Conservation (phyloP, 805 yeast species). For the Allodekkera sacchari region DNA sequence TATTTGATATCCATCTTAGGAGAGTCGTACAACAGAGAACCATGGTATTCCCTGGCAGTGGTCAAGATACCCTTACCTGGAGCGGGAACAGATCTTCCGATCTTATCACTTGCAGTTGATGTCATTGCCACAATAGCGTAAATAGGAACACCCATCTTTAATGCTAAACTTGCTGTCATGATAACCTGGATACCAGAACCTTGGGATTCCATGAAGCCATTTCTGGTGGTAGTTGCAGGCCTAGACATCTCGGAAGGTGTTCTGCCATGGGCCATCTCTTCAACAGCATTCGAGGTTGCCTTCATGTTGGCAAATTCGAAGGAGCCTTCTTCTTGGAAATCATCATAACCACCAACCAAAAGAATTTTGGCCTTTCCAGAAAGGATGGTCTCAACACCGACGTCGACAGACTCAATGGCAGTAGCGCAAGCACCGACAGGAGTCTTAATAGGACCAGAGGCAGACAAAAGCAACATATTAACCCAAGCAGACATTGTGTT, state of each 20-base stretch:
- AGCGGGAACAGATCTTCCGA: slow-evolving; percentile 98
- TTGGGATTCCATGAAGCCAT: slow-evolving; percentile 99
- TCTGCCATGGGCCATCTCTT: slow-evolving; percentile 91
- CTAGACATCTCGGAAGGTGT: slow-evolving; percentile 98
- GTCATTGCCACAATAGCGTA: slow-evolving; percentile 91
- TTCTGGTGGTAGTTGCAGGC: slow-evolving; percentile 92
- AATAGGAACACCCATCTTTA: slow-evolving; percentile 98
- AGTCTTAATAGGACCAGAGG: slow-evolving; percentile 98
- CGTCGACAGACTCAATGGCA: slow-evolving; percentile 94
- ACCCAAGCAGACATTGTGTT: slow-evolving; percentile 99
- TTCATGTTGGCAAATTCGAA: slow-evolving; percentile 98
- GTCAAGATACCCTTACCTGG: slow-evolving; percentile 99
- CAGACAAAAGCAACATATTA: slow-evolving; percentile 91
- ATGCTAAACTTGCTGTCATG: slow-evolving; percentile 90
- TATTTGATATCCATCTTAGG: slow-evolving; percentile 83
- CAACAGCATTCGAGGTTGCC: slow-evolving; percentile 86
- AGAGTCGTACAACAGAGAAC: slow-evolving; percentile 67
- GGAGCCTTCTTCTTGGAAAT: slow-evolving; percentile 98
- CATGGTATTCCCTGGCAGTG: slow-evolving; percentile 90
- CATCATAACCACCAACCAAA: slow-evolving; percentile 98
- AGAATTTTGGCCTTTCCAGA: slow-evolving; percentile 94
- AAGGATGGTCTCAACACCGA: slow-evolving; percentile 88
- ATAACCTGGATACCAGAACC: slow-evolving; percentile 98
- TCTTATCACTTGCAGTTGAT: slow-evolving; percentile 96
- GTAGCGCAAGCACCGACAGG: slow-evolving; percentile 99